Evolutionary conservation across 345 rosid genomes (phyloP).

Genomic region (Populus davidiana): DNA sequence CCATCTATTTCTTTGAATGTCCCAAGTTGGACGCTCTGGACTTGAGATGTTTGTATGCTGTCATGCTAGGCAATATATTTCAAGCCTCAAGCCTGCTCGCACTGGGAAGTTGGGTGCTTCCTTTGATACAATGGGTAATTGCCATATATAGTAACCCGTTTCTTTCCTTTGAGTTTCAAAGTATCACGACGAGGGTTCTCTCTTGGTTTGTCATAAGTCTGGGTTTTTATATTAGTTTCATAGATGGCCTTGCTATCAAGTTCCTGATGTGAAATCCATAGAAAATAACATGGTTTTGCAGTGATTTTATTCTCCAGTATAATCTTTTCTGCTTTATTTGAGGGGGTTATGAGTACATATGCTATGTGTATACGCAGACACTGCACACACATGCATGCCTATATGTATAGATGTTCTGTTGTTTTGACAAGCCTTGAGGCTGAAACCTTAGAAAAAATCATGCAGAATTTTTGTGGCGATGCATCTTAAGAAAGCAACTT

Average conservation of each 20-base stretch:
- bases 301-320: neutral
- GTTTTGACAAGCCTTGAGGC: neutral
- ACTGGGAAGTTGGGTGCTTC: constrained; percentile 61
- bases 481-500: constrained; percentile 63
- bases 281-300: neutral
- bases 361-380: neutral
- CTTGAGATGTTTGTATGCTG: constrained; percentile 16
- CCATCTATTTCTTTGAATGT: constrained; percentile 3
- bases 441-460: neutral
- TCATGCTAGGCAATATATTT: constrained; percentile 72
- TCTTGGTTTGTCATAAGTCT: neutral
- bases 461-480: constrained; percentile 92
- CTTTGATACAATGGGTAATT: constrained; percentile 72
- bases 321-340: neutral
- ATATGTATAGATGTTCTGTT: neutral
- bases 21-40: constrained; percentile 4
- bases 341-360: neutral
- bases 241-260: neutral
- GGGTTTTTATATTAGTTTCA: neutral
- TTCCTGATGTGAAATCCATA: neutral
- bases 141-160: neutral
- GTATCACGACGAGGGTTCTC: neutral
- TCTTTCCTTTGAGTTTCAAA: neutral
- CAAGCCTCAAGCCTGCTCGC: constrained; percentile 75
- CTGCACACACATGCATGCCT: neutral